phyloP scores from a whole-genome alignment of 495 filamentous ascomycete genomes.

The Trichocladium antarcticum region DNA sequence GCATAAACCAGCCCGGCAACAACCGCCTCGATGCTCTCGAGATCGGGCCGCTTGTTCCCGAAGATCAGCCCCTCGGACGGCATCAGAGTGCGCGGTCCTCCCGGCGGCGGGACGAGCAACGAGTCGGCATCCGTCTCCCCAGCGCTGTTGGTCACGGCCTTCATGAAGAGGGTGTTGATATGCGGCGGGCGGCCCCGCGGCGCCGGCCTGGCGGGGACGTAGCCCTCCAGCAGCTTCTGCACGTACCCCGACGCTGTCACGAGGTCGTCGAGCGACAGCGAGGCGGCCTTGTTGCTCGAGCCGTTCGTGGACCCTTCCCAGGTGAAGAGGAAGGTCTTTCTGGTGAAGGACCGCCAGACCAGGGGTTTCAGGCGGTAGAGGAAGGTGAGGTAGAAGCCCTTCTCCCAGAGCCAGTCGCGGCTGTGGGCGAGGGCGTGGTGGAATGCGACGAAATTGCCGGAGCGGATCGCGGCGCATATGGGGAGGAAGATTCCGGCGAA shows the following conservation, averaged over 20 bases:
- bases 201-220: constrained; percentile 25
- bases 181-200: constrained; percentile 14
- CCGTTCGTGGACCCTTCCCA: constrained; percentile 47
- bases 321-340: constrained; percentile 55
- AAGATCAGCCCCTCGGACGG: constrained; percentile 38
- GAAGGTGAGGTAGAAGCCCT: constrained; percentile 61
- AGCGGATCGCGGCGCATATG: constrained; percentile 58
- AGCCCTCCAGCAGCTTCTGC: constrained; percentile 43
- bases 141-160: constrained; percentile 32
- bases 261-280: constrained; percentile 46
- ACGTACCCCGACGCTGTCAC: constrained; percentile 40
- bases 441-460: constrained; percentile 71
- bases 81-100: constrained; percentile 36
- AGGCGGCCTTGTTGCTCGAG: constrained; percentile 42
- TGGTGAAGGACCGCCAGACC: constrained; percentile 72
- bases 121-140: constrained; percentile 15
- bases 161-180: constrained; percentile 31
- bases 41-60: constrained; percentile 43
- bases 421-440: constrained; percentile 46
- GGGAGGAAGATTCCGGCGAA: constrained; percentile 65
- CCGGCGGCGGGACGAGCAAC: constrained; percentile 36
- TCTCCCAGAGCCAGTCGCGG: constrained; percentile 63
- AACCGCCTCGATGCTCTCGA: constrained; percentile 65
- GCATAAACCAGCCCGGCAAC: constrained; percentile 68
- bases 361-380: constrained; percentile 64